These are phyloP conservation scores for Jatropha curcas DNA, from an alignment of 345 rosid genomes.

Conservation along the genomic window DNA sequence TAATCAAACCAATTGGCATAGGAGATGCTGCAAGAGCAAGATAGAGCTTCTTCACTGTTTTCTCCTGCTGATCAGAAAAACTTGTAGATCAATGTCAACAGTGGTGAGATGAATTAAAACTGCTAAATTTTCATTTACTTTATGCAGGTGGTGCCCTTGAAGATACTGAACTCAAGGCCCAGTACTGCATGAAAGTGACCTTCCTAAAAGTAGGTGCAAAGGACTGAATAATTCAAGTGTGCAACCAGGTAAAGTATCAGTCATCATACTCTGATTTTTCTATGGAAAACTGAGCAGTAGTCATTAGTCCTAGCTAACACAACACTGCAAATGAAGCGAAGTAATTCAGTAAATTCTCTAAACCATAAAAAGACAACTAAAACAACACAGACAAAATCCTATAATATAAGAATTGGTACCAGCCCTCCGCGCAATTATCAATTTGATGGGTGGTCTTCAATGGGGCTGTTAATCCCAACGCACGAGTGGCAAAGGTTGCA, in stretches of 20 bases:
- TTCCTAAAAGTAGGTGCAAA: neutral
- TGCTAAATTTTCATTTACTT: neutral
- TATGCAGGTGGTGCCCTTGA: neutral
- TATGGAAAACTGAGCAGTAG: constrained; percentile 80
- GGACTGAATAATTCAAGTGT: neutral
- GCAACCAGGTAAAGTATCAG: constrained; percentile 4
- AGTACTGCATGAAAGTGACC: neutral
- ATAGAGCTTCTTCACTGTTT: constrained; percentile 83
- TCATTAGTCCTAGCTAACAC: constrained; percentile 78
- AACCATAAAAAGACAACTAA: constrained; percentile 14
- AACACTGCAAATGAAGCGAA: constrained; percentile 53
- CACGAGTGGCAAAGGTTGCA: constrained; percentile 82
- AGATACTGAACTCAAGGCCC: neutral
- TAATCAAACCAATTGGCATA: constrained; percentile 65
- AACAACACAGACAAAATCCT: neutral
- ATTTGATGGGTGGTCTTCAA: constrained; percentile 90
- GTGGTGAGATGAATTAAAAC: neutral
- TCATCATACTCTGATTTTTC: constrained; percentile 64
- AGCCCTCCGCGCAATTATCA: constrained; percentile 97
- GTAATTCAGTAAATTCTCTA: neutral
- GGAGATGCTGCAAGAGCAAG: constrained; percentile 85
- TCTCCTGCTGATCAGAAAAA: constrained; percentile 44
- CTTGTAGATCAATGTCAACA: neutral
- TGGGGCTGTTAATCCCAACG: constrained; percentile 59
- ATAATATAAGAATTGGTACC: constrained; percentile 47